Evolutionary conservation across 176 grass and related monocot species (phyloP).

Genomic region (Phyllostachys edulis): DNA sequence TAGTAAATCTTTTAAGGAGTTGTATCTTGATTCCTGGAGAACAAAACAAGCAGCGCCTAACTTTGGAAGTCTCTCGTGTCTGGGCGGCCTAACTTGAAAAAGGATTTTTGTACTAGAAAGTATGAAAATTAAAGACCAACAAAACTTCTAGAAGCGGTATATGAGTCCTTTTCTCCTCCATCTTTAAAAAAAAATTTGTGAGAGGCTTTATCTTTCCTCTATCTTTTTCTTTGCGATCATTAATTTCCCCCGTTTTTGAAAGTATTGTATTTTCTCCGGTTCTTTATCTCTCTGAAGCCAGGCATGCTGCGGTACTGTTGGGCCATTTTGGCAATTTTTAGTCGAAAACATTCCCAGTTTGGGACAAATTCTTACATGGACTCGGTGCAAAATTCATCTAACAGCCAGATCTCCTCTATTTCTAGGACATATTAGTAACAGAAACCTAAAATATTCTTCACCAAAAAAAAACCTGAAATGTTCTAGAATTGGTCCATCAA

Average conservation of each 20-base stretch:
- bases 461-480: background rate
- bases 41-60: background rate
- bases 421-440: background rate
- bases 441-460: background rate
- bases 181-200: too few species aligned
- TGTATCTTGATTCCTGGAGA: background rate
- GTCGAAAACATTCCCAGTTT: background rate
- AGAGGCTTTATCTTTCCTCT: too few species aligned
- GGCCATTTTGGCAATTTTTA: background rate
- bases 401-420: background rate
- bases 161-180: background rate
- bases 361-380: background rate
- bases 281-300: background rate
- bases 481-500: background rate
- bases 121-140: background rate
- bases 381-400: background rate
- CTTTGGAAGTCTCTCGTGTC: background rate
- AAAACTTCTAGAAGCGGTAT: background rate
- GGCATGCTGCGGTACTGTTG: background rate
- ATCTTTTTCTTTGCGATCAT: too few species aligned
- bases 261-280: too few species aligned
- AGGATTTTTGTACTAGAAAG: background rate
- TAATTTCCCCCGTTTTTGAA: too few species aligned
- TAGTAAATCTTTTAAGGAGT: background rate
- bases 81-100: slow-evolving; percentile 33